A percentile compares a stretch with the other conserved stretches of the same genome.
These are phyloP conservation scores for Coniochaeta sp. DNA, from an alignment of 2,329 filamentous ascomycete species.

Conservation along the genomic window DNA sequence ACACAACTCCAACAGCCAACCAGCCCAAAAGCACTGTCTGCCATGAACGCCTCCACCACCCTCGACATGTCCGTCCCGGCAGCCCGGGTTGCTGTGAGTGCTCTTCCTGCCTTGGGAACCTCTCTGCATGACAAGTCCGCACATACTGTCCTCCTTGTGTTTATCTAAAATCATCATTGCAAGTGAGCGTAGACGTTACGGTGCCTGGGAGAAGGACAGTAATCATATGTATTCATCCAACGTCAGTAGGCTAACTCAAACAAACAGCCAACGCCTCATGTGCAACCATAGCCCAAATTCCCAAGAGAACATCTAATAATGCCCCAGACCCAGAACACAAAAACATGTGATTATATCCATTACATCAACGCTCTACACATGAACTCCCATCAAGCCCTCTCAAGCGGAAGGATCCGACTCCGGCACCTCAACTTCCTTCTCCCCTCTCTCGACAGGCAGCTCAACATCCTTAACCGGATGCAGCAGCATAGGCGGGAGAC, in stretches of 20 bases:
- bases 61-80: no score
- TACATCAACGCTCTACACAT: neutral
- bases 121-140: no score
- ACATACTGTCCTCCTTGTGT: no score
- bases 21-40: no score
- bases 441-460: constrained; percentile 52
- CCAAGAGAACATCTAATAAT: neutral
- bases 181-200: no score
- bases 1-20: no score
- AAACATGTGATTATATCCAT: constrained; percentile 21
- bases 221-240: neutral
- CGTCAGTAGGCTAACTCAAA: neutral
- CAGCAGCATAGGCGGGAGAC: constrained; percentile 79
- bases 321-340: neutral
- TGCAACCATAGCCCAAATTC: neutral
- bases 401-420: constrained; percentile 44
- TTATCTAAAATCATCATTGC: no score
- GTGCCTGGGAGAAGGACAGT: no score
- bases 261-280: neutral
- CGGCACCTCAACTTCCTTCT: constrained; percentile 37
- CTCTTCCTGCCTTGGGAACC: no score
- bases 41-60: no score
- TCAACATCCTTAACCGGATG: constrained; percentile 81
- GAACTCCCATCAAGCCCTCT: neutral
- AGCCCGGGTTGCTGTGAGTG: no score